These are phyloP conservation scores for Talaromyces borbonicus DNA, from an alignment of 495 filamentous ascomycete genomes.

Conservation along the genomic window DNA sequence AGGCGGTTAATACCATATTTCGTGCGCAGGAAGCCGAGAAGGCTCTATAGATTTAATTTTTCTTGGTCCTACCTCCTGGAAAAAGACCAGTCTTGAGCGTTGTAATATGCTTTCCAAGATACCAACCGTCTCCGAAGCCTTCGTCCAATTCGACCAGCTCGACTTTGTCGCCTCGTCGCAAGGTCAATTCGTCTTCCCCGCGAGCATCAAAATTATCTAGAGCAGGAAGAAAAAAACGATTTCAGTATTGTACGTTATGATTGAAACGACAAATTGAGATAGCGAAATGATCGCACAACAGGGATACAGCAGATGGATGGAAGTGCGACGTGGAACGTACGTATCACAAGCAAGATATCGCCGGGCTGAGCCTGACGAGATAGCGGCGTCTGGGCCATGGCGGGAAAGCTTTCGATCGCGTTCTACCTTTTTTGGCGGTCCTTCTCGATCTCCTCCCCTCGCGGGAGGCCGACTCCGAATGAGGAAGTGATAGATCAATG, in stretches of 20 bases:
- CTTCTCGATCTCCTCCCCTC: too few species aligned
- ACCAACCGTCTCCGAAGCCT: slow-evolving; percentile 98
- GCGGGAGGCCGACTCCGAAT: background rate
- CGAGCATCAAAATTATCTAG: slow-evolving; percentile 79
- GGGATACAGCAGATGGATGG: too few species aligned
- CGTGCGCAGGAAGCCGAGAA: too few species aligned
- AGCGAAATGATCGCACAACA: too few species aligned
- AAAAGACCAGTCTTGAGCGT: slow-evolving; percentile 76
- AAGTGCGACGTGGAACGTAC: slow-evolving; percentile 56
- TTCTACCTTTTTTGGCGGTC: too few species aligned
- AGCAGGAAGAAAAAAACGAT: slow-evolving; percentile 1
- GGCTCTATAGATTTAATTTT: too few species aligned
- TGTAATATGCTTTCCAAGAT: slow-evolving; percentile 68
- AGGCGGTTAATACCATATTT: background rate
- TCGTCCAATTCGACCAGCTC: slow-evolving; percentile 91
- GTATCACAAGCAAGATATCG: slow-evolving; percentile 64
- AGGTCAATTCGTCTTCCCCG: slow-evolving; percentile 82
- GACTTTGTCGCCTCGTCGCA: slow-evolving; percentile 80
- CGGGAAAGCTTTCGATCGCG: background rate
- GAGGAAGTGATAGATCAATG: background rate
- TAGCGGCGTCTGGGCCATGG: slow-evolving; percentile 31
- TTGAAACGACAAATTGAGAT: too few species aligned
- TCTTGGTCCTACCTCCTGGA: slow-evolving; percentile 87
- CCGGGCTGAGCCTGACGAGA: slow-evolving; percentile 46
- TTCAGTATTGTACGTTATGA: background rate